phyloP scores from a whole-genome alignment of 257 asterid genomes.

The Catharanthus roseus region DNA sequence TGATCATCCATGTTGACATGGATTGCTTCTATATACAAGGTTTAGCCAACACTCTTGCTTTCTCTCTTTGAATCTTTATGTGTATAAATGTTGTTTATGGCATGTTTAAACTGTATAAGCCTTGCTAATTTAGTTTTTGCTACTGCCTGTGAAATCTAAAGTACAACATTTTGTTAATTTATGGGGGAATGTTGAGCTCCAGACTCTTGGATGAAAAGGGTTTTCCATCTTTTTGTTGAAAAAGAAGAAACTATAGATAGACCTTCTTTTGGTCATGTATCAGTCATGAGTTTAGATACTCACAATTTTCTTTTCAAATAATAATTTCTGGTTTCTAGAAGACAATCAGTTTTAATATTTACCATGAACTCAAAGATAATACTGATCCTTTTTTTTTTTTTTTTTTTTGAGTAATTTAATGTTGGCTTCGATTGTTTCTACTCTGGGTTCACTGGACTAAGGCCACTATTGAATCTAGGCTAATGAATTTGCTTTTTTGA shows the following conservation, averaged over 20 bases:
- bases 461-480: too few relatives aligned
- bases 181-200: background rate
- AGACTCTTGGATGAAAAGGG: background rate
- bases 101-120: background rate
- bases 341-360: background rate
- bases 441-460: too few relatives aligned
- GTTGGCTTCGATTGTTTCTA: too few relatives aligned
- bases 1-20: slow-evolving; percentile 92
- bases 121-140: background rate
- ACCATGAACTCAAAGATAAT: background rate
- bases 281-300: background rate
- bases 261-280: too few relatives aligned
- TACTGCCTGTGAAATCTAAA: background rate
- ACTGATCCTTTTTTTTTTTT: background rate
- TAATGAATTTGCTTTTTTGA: too few relatives aligned
- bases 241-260: background rate
- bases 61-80: background rate
- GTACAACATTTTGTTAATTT: background rate
- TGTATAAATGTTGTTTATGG: background rate
- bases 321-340: background rate
- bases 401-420: too few relatives aligned
- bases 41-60: slow-evolving; percentile 13
- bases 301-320: background rate
- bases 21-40: slow-evolving; percentile 99
- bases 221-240: background rate